A percentile compares a stretch with the other conserved stretches of the same genome.
phyloP scores from a whole-genome alignment of 169 alveolate species.

The Plasmodium fragile region DNA sequence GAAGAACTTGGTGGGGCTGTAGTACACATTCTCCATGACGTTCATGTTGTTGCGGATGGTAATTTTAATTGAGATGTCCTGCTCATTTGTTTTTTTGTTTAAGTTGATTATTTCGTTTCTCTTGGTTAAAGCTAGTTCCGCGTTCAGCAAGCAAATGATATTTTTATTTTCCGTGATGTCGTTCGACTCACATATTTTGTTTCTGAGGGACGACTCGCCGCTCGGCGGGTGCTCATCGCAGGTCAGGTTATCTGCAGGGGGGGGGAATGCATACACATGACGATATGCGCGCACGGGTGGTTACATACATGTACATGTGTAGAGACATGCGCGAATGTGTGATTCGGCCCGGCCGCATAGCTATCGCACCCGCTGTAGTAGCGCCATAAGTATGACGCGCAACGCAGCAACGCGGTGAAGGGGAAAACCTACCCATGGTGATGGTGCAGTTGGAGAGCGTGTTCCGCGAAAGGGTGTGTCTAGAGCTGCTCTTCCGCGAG shows the following conservation, averaged over 20 bases:
- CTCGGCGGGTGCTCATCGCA: conserved; percentile 33
- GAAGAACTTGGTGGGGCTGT: conserved; percentile 51
- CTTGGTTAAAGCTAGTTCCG: conserved; percentile 50
- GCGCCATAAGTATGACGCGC: too few species aligned
- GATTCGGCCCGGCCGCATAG: too few species aligned
- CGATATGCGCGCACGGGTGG: too few species aligned
- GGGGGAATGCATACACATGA: too few species aligned
- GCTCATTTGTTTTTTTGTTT: conserved; percentile 18
- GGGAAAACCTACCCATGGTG: conserved; percentile 21
- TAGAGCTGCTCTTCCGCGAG: conserved; percentile 22
- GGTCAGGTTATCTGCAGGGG: conserved; percentile 9
- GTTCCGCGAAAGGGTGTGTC: neutral
- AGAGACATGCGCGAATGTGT: too few species aligned
- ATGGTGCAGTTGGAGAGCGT: conserved; percentile 1
- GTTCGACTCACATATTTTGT: neutral
- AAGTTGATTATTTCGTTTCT: conserved; percentile 48
- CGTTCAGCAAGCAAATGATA: conserved; percentile 23
- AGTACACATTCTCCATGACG: conserved; percentile 36
- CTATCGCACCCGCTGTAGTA: too few species aligned
- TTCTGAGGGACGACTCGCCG: conserved; percentile 19
- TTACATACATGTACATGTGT: too few species aligned
- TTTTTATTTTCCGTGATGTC: conserved; percentile 24
- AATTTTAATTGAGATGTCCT: conserved; percentile 25
- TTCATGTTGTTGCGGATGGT: conserved; percentile 65
- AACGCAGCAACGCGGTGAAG: too few species aligned